Base-by-base conservation (phyloP, 2,329 filamentous ascomycete species). In the Bipolaris oryzae region DNA sequence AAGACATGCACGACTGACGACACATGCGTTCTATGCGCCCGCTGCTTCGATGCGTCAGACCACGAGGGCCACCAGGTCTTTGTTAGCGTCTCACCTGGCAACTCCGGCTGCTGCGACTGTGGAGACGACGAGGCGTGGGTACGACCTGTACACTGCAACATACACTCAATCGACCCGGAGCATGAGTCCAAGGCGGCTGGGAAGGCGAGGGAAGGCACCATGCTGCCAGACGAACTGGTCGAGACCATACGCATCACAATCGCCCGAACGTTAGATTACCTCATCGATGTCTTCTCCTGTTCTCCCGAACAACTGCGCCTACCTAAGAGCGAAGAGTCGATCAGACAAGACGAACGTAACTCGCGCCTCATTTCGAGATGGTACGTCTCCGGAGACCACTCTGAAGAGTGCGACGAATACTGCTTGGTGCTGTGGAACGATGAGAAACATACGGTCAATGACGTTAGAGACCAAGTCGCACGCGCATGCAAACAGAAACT, bases 271-370 rank as follows among this genome's bases (percentile, higher is more conserved):
- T 85, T 98, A 60, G 95, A 99, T 79, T 99, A 96, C 74, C 88
- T 99, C 61, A 97, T 94, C 79, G 95, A 99, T 79, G 92, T 99
- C 59, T 92, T 98, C 62, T 98, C 95, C 2, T 99, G 96, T 78
- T 96, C 94, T 1, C 96, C 96, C 0, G 96, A 99, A 78, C 94
- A 99, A 77, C 82, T 99, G 46, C 87, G 95, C 38, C 82, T 96
- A 58, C 82, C 88, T 7, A 99, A 98, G 79, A 90, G 92, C 0
- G 85, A 88, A 61, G 88, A 92, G 52, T 89, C 87, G 1, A 95
- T 99, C 53, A 79, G 86, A 53, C 83, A 88, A 60, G 95, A 99
- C 75, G 95, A 98, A 78, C 82, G 84, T 55, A 83, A 85, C 57
- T 96, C 94, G 15, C 85, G 93, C 18, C 80, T 98, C 33, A 87